A percentile compares a stretch with the other conserved stretches of the same genome.
Conservation (phyloP, 352 stramenopile species). For the Halophytophthora polymorphica region DNA sequence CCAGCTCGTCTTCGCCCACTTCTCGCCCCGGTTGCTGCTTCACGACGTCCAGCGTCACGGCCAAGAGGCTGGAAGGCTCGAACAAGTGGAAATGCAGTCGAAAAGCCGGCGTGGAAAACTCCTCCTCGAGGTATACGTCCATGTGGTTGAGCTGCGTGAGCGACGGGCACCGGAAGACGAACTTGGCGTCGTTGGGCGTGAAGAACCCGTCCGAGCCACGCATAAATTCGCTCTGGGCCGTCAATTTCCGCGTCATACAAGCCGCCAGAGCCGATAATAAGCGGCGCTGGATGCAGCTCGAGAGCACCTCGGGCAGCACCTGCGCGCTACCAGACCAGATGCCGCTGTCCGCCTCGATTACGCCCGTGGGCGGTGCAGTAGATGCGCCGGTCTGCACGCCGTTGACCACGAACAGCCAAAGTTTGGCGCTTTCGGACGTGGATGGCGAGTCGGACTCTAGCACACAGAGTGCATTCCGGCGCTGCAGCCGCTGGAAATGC, state of each 20-base stretch:
- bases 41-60: constrained; percentile 48
- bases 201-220: constrained; percentile 28
- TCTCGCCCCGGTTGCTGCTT: constrained; percentile 19
- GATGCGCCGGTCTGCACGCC: constrained; percentile 20
- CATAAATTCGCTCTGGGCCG: constrained; percentile 43
- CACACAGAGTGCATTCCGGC: constrained; percentile 35
- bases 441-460: constrained; percentile 6
- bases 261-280: constrained; percentile 46
- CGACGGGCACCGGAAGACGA: constrained; percentile 61
- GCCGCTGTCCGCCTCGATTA: constrained; percentile 18
- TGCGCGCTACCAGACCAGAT: constrained; percentile 9
- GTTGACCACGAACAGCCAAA: constrained; percentile 64
- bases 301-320: constrained; percentile 4
- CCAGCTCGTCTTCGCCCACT: constrained; percentile 25
- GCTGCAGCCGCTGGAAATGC: constrained; percentile 35
- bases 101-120: constrained; percentile 36
- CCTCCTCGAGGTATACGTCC: constrained; percentile 64
- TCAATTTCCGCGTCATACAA: constrained; percentile 25
- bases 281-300: constrained; percentile 21
- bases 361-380: constrained; percentile 30
- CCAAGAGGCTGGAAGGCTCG: constrained; percentile 38
- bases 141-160: constrained; percentile 54
- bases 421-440: constrained; percentile 5
- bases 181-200: constrained; percentile 51
- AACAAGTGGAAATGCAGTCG: constrained; percentile 52